Evolutionary conservation across 208 protist genomes (phyloP).

Genomic region (Leishmania amazonensis): DNA sequence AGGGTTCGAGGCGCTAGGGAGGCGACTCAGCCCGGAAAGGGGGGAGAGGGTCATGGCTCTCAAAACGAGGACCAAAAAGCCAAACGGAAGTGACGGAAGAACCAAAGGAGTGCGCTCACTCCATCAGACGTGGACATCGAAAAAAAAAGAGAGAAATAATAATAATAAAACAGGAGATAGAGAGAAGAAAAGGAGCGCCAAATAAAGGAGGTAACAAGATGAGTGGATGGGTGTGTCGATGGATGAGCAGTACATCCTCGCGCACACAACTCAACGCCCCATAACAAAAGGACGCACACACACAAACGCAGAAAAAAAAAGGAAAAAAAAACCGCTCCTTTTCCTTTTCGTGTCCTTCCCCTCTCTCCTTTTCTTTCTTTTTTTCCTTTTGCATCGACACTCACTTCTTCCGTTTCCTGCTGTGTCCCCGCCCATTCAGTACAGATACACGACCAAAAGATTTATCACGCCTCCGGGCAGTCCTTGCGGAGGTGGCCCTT

Average conservation of each 20-base stretch:
- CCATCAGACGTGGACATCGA: neutral
- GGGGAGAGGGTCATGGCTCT: neutral
- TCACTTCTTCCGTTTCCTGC: neutral
- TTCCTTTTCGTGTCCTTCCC: neutral
- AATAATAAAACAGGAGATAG: neutral
- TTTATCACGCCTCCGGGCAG: conserved; percentile 56
- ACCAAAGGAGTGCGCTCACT: neutral
- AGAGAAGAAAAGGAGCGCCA: neutral
- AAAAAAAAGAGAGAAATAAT: neutral
- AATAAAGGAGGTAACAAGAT: neutral
- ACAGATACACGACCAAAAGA: neutral
- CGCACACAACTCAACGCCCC: neutral
- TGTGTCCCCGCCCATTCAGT: neutral
- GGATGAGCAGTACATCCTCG: neutral
- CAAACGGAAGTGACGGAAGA: neutral
- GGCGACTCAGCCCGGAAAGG: no score
- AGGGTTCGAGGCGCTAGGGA: neutral
- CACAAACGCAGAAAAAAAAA: neutral
- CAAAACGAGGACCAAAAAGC: neutral
- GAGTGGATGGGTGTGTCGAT: neutral
- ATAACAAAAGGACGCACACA: neutral
- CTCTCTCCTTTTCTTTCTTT: neutral
- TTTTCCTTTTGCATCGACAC: neutral
- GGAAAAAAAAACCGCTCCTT: neutral
- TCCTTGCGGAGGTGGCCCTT: conserved; percentile 76